These are phyloP conservation scores for Trichoderma guizhouense DNA, from an alignment of 2,329 filamentous ascomycete genomes.

Conservation along the genomic window DNA sequence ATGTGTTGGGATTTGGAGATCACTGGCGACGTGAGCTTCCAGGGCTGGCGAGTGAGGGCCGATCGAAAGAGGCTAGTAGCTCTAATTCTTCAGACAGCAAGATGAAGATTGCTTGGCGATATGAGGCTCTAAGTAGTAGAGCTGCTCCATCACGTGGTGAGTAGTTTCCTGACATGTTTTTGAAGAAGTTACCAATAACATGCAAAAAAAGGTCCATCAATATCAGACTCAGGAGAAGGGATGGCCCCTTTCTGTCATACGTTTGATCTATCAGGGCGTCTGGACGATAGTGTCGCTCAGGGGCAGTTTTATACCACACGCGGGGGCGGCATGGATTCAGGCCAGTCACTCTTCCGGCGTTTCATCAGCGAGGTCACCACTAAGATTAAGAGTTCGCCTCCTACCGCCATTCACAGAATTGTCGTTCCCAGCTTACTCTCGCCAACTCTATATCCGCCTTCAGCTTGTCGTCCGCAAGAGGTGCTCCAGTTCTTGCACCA, in stretches of 20 bases:
- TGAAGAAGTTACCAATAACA: not conserved
- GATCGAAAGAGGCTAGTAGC: constrained; percentile 40
- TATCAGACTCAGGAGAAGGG: constrained; percentile 19
- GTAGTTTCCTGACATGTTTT: not conserved
- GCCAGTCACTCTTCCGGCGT: constrained; percentile 47
- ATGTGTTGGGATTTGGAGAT: constrained; percentile 77
- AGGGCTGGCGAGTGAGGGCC: constrained; percentile 52
- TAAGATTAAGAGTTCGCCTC: constrained; percentile 54
- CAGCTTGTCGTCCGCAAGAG: constrained; percentile 65
- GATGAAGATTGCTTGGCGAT: constrained; percentile 99
- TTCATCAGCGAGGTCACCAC: constrained; percentile 60
- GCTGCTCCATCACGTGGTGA: constrained; percentile 13
- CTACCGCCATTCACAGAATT: constrained; percentile 70
- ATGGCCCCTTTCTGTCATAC: constrained; percentile 61
- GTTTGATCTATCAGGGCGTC: constrained; percentile 67
- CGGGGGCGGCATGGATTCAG: constrained; percentile 33
- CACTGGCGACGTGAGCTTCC: constrained; percentile 82
- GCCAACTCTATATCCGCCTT: constrained; percentile 75
- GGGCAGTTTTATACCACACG: constrained; percentile 52
- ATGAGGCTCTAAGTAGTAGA: constrained; percentile 73
- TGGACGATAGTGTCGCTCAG: constrained; percentile 48
- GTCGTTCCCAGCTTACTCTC: constrained; percentile 83
- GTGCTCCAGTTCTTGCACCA: constrained; percentile 79
- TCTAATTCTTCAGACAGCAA: constrained; percentile 56
- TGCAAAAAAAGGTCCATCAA: constrained; percentile 2